Percentiles rank a stretch among this genome's conserved stretches.
These are phyloP conservation scores for Aspergillus ochraceoroseus DNA, from an alignment of 2,329 filamentous ascomycete species.

Conservation along the genomic window DNA sequence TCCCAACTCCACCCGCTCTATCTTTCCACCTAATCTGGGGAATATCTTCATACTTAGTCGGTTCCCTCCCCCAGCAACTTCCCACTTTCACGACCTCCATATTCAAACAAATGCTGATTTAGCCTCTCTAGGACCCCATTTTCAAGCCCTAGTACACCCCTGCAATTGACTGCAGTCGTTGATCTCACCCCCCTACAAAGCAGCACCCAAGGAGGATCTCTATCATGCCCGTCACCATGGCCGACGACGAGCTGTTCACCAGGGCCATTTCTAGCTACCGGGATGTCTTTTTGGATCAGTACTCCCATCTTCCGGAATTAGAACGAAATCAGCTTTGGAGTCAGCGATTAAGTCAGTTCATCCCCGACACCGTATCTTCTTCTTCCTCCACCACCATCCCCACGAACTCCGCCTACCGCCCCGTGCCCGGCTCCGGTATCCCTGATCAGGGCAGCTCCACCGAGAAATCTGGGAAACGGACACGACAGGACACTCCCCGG, in stretches of 20 bases:
- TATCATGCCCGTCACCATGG: conserved; percentile 35
- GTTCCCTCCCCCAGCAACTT: no score
- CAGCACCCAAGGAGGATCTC: conserved; percentile 18
- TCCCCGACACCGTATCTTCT: conserved; percentile 25
- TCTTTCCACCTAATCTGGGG: conserved; percentile 4
- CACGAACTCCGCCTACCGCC: no score
- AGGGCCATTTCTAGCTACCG: conserved; percentile 41
- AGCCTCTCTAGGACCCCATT: conserved; percentile 9
- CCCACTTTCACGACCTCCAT: not conserved
- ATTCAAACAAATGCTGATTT: conserved; percentile 11
- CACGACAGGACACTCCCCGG: conserved; percentile 41
- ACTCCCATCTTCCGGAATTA: conserved; percentile 40
- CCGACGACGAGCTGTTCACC: conserved; percentile 40
- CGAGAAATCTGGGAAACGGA: conserved; percentile 40
- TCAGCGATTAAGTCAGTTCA: conserved; percentile 38
- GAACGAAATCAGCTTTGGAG: conserved; percentile 42
- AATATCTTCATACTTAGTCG: conserved; percentile 17
- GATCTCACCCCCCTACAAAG: conserved; percentile 12
- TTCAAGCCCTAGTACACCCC: conserved; percentile 11
- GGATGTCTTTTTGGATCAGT: conserved; percentile 40
- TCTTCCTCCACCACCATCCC: conserved; percentile 16
- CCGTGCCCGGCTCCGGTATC: conserved; percentile 21
- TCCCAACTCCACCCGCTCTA: not conserved
- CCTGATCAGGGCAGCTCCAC: conserved; percentile 21
- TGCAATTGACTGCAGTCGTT: conserved; percentile 33